Conservation (phyloP, 164 flowering plant species). For the Magnolia officinalis region DNA sequence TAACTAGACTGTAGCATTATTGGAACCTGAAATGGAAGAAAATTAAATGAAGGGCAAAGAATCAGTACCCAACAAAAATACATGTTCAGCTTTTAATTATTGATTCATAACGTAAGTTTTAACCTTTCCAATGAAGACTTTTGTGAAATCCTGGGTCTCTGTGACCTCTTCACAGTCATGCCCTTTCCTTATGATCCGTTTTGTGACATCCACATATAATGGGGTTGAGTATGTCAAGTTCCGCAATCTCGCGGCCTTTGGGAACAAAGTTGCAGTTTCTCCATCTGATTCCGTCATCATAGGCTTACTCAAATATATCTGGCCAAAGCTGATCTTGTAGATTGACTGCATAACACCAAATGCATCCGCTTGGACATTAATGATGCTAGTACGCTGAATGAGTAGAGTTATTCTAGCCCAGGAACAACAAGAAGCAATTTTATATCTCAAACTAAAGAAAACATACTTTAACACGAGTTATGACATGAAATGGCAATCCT, state of each 20-base stretch:
- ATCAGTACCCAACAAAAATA: neutral
- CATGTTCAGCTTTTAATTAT: neutral
- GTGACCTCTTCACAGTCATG: constrained; percentile 93
- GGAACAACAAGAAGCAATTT: no score
- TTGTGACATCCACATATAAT: constrained; percentile 89
- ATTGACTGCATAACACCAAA: constrained; percentile 69
- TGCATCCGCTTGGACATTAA: neutral
- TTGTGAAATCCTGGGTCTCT: constrained; percentile 88
- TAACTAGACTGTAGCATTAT: constrained; percentile 98
- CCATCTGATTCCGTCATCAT: constrained; percentile 99
- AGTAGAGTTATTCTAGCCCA: no score
- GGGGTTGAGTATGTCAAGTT: constrained; percentile 95
- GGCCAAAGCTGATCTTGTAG: constrained; percentile 89
- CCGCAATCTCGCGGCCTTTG: constrained; percentile 93
- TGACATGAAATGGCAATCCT: no score
- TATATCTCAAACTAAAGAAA: no score
- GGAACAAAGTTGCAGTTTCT: constrained; percentile 93
- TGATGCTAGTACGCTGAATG: neutral
- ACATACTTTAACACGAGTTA: no score
- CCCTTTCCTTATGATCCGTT: constrained; percentile 86
- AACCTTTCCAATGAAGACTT: constrained; percentile 51
- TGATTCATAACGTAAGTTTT: constrained; percentile 13
- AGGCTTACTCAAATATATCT: constrained; percentile 34
- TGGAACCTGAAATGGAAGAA: constrained; percentile 57
- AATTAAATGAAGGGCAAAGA: no score